A percentile compares a stretch with the other conserved stretches of the same genome.
These are phyloP conservation scores for Cladosporium sp. DNA, from an alignment of 2,329 filamentous ascomycete species.

Conservation along the genomic window DNA sequence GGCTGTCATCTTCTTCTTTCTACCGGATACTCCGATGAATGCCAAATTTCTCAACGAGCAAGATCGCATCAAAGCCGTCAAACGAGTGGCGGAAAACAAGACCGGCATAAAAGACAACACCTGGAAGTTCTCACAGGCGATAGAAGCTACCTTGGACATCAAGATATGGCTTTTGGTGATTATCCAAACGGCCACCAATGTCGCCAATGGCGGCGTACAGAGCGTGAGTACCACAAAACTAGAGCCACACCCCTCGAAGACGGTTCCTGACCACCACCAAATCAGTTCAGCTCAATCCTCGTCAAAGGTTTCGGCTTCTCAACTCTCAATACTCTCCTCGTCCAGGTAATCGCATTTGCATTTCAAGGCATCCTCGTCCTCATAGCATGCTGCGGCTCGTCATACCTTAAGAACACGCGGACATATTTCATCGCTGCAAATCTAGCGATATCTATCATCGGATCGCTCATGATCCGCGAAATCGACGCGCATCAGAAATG, in stretches of 20 bases:
- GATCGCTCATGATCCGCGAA: background rate
- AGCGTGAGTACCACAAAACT: background rate
- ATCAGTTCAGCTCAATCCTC: background rate
- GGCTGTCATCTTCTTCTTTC: conserved; percentile 49
- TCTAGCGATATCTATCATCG: background rate
- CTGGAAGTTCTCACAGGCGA: conserved; percentile 3
- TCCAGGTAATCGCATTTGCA: background rate
- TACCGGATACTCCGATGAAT: conserved; percentile 49
- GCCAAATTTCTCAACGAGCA: conserved; percentile 52
- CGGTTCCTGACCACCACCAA: background rate
- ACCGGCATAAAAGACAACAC: background rate
- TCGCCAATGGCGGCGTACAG: conserved; percentile 7
- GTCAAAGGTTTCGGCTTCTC: conserved; percentile 1
- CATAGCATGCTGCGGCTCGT: background rate
- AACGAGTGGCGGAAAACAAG: background rate
- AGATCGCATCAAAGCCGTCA: conserved; percentile 35
- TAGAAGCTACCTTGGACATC: background rate
- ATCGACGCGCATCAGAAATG: background rate
- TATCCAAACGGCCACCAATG: conserved; percentile 6
- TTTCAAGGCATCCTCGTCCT: background rate
- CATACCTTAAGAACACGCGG: background rate
- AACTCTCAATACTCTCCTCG: background rate
- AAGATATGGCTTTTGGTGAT: conserved; percentile 20
- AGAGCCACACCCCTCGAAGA: background rate
- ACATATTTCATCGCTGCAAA: background rate